phyloP scores from a whole-genome alignment of 352 stramenopile genomes.

The Phytopythium sindhum region DNA sequence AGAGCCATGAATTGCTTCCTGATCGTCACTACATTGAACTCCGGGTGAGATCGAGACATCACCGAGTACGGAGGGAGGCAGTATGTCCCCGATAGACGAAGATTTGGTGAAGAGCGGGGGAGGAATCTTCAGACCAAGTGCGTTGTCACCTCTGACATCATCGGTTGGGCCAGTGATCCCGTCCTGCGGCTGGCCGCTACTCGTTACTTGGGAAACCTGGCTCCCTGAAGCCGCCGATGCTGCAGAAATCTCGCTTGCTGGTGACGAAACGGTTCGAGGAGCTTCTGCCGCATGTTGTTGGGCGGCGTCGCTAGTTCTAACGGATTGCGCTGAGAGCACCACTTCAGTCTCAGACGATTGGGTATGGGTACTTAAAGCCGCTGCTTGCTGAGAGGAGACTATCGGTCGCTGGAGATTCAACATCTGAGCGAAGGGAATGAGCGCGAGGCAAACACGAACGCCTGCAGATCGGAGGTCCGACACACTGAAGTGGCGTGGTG shows the following conservation, averaged over 20 bases:
- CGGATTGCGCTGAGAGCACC: too few species aligned
- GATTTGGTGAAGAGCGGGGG: not conserved
- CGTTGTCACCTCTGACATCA: not conserved
- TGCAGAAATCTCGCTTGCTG: not conserved
- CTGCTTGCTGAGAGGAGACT: too few species aligned
- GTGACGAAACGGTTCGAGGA: not conserved
- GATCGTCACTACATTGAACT: not conserved
- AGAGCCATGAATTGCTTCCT: not conserved
- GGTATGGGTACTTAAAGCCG: not conserved
- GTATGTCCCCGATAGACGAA: not conserved
- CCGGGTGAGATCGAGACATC: not conserved
- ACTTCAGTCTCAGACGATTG: not conserved
- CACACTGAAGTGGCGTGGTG: conserved; percentile 44
- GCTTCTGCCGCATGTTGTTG: not conserved
- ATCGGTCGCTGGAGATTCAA: conserved; percentile 33
- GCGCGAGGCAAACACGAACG: conserved; percentile 44
- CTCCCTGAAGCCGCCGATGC: not conserved
- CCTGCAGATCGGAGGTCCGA: conserved; percentile 51
- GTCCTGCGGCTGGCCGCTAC: not conserved
- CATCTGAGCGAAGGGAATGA: conserved; percentile 62
- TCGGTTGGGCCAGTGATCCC: not conserved
- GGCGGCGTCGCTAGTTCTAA: not conserved
- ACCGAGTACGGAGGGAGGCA: not conserved
- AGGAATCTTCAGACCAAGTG: not conserved
- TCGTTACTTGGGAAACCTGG: not conserved